Base-by-base conservation (phyloP, 495 filamentous ascomycete genomes). In the Annulohypoxylon maeteangense region DNA sequence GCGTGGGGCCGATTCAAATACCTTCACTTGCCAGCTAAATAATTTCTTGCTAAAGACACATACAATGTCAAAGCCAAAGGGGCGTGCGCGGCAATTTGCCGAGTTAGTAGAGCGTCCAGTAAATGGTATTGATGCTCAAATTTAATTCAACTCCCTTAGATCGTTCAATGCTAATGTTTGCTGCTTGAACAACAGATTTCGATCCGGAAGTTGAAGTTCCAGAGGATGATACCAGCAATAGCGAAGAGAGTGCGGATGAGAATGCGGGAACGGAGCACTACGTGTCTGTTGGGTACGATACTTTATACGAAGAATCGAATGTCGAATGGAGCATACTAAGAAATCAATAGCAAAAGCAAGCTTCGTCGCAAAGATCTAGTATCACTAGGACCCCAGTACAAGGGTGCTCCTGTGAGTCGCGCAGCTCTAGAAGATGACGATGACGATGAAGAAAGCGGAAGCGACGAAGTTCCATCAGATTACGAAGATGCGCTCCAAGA, bases 141-240 rank as follows among this genome's bases (percentile, higher is more conserved):
- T 22, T 29, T 27, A 7, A 38, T 51, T 7, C 1, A 8, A 36
- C n/a, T 50, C 40, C 20, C 27, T 23, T 42, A 20, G 11, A 22
- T 29, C 16, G 12, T 48, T 7, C 8, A 12, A 57, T 50, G 16
- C 75, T 77, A 44, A 77, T 59, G 22, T 42, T 47, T 22, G 8
- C 40, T 45, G 4, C 50, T 47, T 36, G 10, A 20, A 27, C 42
- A 18, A 22, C 74, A 97, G 95, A 99, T 76, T 91, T 92, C 75
- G 95, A 99, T 76, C 93, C 93, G 0, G 95, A 98, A 82, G 90
- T 91, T 71, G 86, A 90, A 54, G 87, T 85, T 16, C 84, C 78
- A 32, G 82, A 81, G 8, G 84, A 75, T 55, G 77, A 80, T 53
- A 82, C 83, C 22, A 90, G 86, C 70, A 87, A 85, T 29, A 87